Conservation (phyloP, 2,329 filamentous ascomycete species). For the Magnaporthales sp. region DNA sequence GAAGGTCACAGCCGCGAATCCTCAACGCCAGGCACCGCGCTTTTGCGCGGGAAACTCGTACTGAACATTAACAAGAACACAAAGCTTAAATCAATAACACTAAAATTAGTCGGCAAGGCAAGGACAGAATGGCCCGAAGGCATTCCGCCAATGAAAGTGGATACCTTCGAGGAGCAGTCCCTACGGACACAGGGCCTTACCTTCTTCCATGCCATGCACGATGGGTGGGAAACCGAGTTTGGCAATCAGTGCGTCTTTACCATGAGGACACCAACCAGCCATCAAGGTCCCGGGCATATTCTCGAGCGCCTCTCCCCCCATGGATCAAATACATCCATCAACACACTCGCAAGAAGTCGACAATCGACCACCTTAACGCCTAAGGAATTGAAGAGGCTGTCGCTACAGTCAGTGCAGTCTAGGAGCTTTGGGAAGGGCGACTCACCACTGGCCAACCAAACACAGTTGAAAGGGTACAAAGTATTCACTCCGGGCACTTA, state of each 20-base stretch:
- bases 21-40: slow-evolving; percentile 59
- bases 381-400: slow-evolving; percentile 57
- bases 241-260: slow-evolving; percentile 54
- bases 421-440: slow-evolving; percentile 81
- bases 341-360: slow-evolving; percentile 18
- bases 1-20: slow-evolving; percentile 46
- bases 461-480: slow-evolving; percentile 66
- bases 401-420: slow-evolving; percentile 71
- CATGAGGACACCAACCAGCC: slow-evolving; percentile 28
- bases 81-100: slow-evolving; percentile 84
- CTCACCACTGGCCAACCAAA: slow-evolving; percentile 49
- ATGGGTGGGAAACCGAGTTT: slow-evolving; percentile 50
- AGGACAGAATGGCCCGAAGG: slow-evolving; percentile 95
- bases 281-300: slow-evolving; percentile 14
- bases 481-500: slow-evolving; percentile 69
- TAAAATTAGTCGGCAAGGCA: slow-evolving; percentile 78
- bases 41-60: slow-evolving; percentile 77
- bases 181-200: slow-evolving; percentile 82
- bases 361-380: slow-evolving; percentile 25
- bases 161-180: slow-evolving; percentile 75
- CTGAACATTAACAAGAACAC: slow-evolving; percentile 78
- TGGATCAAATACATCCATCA: slow-evolving; percentile 21
- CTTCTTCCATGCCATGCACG: slow-evolving; percentile 77
- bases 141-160: slow-evolving; percentile 78
- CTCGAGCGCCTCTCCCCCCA: slow-evolving; percentile 4